Conservation (phyloP, 345 rosid genomes). For the Cardiospermum halicacabum region DNA sequence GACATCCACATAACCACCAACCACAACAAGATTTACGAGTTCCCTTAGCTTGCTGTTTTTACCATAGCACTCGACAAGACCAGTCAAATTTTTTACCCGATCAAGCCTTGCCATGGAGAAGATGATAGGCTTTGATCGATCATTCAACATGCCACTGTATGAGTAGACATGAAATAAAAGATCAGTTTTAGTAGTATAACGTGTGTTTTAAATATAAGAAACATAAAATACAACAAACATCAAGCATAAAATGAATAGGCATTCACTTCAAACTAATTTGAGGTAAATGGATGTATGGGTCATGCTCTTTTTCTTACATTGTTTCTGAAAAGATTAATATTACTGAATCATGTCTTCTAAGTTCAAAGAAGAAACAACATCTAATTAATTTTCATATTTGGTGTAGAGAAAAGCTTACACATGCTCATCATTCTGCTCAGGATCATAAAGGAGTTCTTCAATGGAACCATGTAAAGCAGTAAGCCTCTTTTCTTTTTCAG, state of each 20-base stretch:
- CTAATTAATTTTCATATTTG: background rate
- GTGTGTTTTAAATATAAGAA: background rate
- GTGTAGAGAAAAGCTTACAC: slow-evolving; percentile 36
- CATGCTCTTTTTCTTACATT: background rate
- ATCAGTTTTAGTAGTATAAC: slow-evolving; percentile 3
- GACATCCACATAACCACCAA: slow-evolving; percentile 40
- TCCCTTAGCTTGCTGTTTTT: slow-evolving; percentile 41
- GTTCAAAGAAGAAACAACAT: background rate
- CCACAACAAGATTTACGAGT: slow-evolving; percentile 43
- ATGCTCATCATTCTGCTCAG: slow-evolving; percentile 48
- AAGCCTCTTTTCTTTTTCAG: slow-evolving; percentile 45
- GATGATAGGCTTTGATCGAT: slow-evolving; percentile 46
- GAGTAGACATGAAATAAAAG: slow-evolving; percentile 9
- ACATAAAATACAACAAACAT: background rate
- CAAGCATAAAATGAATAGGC: background rate
- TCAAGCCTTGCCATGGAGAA: slow-evolving; percentile 74
- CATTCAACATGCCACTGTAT: slow-evolving; percentile 39
- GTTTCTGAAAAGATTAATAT: background rate
- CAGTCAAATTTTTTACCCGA: slow-evolving; percentile 52
- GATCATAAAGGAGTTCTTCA: slow-evolving; percentile 38
- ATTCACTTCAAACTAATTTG: background rate
- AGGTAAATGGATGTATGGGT: background rate
- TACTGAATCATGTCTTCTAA: background rate
- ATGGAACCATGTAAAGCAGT: slow-evolving; percentile 45
- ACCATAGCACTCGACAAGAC: slow-evolving; percentile 51